Evolutionary conservation across 1,284 basidiomycete genomes (phyloP), one percentile per base, ranked within the genome.

Genomic region (Papiliotrema laurentii): DNA sequence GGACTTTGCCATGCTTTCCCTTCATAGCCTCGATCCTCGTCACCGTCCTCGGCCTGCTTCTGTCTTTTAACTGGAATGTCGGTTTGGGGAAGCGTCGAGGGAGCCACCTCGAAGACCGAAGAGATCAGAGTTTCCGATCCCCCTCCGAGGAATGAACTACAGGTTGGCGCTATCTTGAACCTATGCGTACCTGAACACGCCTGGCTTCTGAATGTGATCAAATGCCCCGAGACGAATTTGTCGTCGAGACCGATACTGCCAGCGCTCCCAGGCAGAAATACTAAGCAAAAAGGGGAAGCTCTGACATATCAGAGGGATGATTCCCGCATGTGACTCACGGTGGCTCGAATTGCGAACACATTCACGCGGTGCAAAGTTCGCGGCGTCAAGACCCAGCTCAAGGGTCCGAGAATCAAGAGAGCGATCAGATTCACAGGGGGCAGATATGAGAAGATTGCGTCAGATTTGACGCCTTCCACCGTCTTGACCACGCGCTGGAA

Each of bases 361-460:
- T 92, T 92, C 34, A 80, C 75, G 0, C 83, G 79, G 65, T 93
- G 90, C 21, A 93, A 72, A 2, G 80, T 78, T 30, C 87, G 79
- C 1, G 88, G 86, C 4, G 83, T 79, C 10, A 88, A 70, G 34
- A 87, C 61, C 68, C 80, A 87, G 58, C 83, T 85, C 22, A 85
- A 77, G 5, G 89, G 88, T 61, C 86, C 83, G 40, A 93, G 78
- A 50, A 91, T 76, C 18, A 81, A 52, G 62, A 90, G 83, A 0
- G 90, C 89, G 3, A 66, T 19, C 25, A 75, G 58, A 52, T 75
- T 75, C 55, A 75, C 52, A 2, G 89, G 88, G 2, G 86, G 88
- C 57, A 90, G 83, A 66, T 92, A 93, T 44, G 85, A 89, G 75
- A 93, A 89, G n/a, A 94, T 75, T 0, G 87, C 86, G 68, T 92